phyloP scores from a whole-genome alignment of 768 basidiomycete genomes.

The Termitomyces sp. region DNA sequence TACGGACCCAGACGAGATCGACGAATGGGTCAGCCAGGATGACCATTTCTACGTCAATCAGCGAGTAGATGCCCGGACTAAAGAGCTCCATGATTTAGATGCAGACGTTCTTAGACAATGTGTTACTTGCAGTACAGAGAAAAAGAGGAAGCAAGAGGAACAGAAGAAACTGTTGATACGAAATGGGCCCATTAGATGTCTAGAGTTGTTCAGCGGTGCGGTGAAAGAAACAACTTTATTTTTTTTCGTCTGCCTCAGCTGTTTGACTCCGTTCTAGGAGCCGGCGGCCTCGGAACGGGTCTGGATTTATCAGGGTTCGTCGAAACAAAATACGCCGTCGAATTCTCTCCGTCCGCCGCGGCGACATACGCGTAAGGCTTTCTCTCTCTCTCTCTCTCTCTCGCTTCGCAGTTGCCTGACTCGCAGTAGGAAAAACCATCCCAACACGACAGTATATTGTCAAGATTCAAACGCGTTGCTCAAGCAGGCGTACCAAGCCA shows the following conservation, averaged over 20 bases:
- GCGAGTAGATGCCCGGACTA: slow-evolving; percentile 18
- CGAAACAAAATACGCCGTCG: slow-evolving; percentile 64
- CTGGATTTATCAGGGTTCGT: slow-evolving; percentile 58
- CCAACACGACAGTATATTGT: slow-evolving; percentile 54
- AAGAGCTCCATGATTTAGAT: slow-evolving; percentile 15
- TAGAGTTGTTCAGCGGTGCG: slow-evolving; percentile 70
- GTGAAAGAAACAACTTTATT: background rate
- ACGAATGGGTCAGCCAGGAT: slow-evolving; percentile 45
- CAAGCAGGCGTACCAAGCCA: slow-evolving; percentile 47
- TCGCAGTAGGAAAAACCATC: slow-evolving; percentile 54
- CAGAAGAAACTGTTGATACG: slow-evolving; percentile 24
- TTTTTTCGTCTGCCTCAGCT: background rate
- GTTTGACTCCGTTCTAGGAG: slow-evolving; percentile 37
- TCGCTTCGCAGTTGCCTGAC: background rate
- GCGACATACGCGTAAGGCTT: slow-evolving; percentile 49
- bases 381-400: background rate
- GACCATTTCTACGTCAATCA: slow-evolving; percentile 57
- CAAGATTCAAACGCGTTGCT: slow-evolving; percentile 59
- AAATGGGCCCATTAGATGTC: slow-evolving; percentile 44
- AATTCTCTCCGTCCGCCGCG: slow-evolving; percentile 60
- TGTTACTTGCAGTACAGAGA: slow-evolving; percentile 30
- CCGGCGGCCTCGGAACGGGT: slow-evolving; percentile 70
- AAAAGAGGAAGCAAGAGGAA: slow-evolving; percentile 23
- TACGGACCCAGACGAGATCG: slow-evolving; percentile 26
- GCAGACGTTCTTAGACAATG: slow-evolving; percentile 31